phyloP scores from a whole-genome alignment of 106 monocot species.

The Chionographis japonica region DNA sequence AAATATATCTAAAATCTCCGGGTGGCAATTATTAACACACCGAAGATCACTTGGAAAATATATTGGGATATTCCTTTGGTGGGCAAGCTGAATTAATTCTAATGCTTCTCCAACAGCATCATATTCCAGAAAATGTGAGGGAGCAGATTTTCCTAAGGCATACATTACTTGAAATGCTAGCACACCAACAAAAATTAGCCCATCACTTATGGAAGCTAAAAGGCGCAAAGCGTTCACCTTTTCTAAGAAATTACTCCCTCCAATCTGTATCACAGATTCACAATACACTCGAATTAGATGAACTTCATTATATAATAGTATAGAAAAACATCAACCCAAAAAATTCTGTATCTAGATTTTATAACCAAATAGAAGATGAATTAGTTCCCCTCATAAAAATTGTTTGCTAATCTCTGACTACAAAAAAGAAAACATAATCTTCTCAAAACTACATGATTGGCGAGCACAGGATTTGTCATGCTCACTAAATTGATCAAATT shows the following conservation, averaged over 20 bases:
- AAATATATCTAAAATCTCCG: constrained; percentile 33
- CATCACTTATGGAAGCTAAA: constrained; percentile 74
- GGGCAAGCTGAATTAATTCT: constrained; percentile 46
- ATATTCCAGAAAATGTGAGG: constrained; percentile 37
- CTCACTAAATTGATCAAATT: too few species aligned
- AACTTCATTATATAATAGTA: background rate
- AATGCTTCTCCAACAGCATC: constrained; percentile 47
- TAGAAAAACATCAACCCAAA: background rate
- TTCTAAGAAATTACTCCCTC: constrained; percentile 65
- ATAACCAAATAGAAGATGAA: too few species aligned
- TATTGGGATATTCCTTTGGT: constrained; percentile 39
- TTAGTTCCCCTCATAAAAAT: too few species aligned
- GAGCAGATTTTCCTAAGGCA: constrained; percentile 57
- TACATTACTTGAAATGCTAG: constrained; percentile 84
- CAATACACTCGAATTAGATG: background rate
- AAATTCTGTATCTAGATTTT: too few species aligned
- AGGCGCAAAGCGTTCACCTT: constrained; percentile 47
- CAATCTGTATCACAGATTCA: constrained; percentile 58
- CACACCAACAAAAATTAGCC: constrained; percentile 70
- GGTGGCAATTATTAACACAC: constrained; percentile 34
- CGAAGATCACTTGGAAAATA: constrained; percentile 63
- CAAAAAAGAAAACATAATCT: too few species aligned
- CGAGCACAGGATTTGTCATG: too few species aligned
- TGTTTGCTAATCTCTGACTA: too few species aligned
- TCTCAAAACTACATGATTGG: too few species aligned